Base-by-base conservation (phyloP, 805 yeast species). In the Jamesozyma piceae region DNA sequence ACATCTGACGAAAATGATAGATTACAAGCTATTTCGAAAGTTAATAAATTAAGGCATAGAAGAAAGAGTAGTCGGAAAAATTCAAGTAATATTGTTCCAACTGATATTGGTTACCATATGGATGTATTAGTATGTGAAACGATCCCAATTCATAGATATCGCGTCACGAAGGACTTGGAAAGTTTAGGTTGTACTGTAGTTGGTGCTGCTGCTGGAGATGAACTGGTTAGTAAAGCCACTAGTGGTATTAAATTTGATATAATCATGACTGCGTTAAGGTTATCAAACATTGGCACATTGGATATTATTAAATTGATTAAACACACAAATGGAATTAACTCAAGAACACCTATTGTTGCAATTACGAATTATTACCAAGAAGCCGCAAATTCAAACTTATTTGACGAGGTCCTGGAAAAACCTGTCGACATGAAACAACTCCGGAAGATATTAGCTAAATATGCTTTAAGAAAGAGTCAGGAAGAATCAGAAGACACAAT, bases 101-200 rank as follows among this genome's bases (percentile, higher is more conserved):
- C 9, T 15, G 56, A 49, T 14, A 41, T 57, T n/a, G 44, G 51
- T 4, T 55, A 51, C 36, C 51, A 57, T 30, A 60, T 83, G 50
- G 89, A 85, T 57, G 79, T 88, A 4, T 66, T 90, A 37, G 67
- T 87, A 13, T 88, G 96, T 62, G 95, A 87, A 53, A 87, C 92
- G 2, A 84, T 85, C 46, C 92, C 95, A 0, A 82, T 82, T 43
- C 80, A 85, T 50, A 65, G 95, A 38, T 84, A 75, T 53, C 71
- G 85, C 13, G 72, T 81, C 22, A 73, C 77, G 35, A 75, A 72
- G 45, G 71, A 80, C 47, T 66, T 90, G 44, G 85, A 77, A 46
- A 69, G 72, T 41, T 57, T 79, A 20, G 95, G 94, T 1, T 87
- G 95, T 64, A 77, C 80, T 11, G 95, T 87, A 8, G 83, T 85